Percentiles rank a stretch among this genome's conserved stretches.
Conservation (phyloP, 148 eudicot species). For the Polygonum maritimum region DNA sequence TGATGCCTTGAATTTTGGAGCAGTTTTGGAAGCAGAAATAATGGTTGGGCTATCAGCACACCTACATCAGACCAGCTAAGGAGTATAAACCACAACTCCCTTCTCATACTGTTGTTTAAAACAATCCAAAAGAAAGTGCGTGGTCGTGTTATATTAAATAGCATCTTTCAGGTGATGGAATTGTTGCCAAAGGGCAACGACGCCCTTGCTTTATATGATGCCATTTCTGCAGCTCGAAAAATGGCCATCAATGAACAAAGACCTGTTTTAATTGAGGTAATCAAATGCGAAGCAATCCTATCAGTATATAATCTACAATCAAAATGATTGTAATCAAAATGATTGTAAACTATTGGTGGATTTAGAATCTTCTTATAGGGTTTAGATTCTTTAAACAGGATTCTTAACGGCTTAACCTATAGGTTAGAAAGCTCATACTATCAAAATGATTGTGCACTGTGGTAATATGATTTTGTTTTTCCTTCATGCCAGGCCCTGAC, state of each 20-base stretch:
- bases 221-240: slow-evolving; percentile 41
- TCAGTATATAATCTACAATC: too few relatives aligned
- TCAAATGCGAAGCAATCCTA: background rate
- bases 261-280: slow-evolving; percentile 63
- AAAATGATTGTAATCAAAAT: too few relatives aligned
- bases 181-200: slow-evolving; percentile 63
- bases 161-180: slow-evolving; percentile 53
- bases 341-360: background rate
- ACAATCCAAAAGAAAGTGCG: background rate
- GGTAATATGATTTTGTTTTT: background rate
- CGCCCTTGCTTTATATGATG: slow-evolving; percentile 61
- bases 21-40: slow-evolving; percentile 67
- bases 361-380: too few relatives aligned
- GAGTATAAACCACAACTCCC: slow-evolving; percentile 22
- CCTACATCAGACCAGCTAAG: slow-evolving; percentile 54
- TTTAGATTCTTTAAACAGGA: too few relatives aligned
- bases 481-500: slow-evolving; percentile 33
- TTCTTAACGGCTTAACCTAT: too few relatives aligned
- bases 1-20: slow-evolving; percentile 67
- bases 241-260: slow-evolving; percentile 44
- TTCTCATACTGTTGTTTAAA: background rate
- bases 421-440: background rate
- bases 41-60: slow-evolving; percentile 87
- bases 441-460: background rate
- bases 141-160: background rate